Percentiles rank a stretch among this genome's conserved stretches.
These are phyloP conservation scores for Fusarium denticulatum DNA, from an alignment of 2,329 filamentous ascomycete genomes.

Conservation along the genomic window DNA sequence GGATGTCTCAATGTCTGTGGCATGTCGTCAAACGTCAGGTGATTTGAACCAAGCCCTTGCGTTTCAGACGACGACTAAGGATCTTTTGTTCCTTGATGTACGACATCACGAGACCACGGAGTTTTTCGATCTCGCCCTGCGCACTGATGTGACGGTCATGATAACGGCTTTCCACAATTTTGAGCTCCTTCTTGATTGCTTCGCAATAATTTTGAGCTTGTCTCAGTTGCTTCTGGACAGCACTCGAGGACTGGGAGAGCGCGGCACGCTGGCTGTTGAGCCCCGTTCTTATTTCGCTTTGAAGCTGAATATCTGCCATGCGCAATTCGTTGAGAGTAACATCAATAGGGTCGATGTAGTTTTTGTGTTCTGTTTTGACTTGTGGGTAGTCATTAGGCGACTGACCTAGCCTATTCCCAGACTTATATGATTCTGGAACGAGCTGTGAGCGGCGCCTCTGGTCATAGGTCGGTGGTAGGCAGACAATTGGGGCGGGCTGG, in stretches of 20 bases:
- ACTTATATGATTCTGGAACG: neutral
- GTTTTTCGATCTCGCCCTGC: neutral
- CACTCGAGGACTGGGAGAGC: neutral
- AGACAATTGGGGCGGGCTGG: no score
- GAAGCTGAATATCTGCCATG: neutral
- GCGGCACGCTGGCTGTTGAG: neutral
- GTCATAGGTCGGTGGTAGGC: neutral
- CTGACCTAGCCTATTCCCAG: no score
- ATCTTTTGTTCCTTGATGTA: neutral
- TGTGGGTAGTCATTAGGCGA: neutral
- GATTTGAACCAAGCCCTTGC: neutral
- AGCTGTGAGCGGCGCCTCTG: neutral
- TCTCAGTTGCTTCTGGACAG: neutral
- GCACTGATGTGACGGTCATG: neutral
- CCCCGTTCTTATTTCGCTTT: neutral
- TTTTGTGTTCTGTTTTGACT: neutral
- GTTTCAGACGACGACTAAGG: no score
- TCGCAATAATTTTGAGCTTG: neutral
- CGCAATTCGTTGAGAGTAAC: neutral
- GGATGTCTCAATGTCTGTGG: neutral
- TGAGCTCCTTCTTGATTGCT: neutral
- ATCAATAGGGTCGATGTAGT: accelerated
- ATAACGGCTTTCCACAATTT: neutral
- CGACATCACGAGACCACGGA: neutral
- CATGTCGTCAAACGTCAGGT: neutral